Percentiles rank a stretch among this genome's conserved stretches.
Evolutionary conservation across 2,329 filamentous ascomycete genomes (phyloP).

Genomic region (Arthrobotrys pseudoclavata): DNA sequence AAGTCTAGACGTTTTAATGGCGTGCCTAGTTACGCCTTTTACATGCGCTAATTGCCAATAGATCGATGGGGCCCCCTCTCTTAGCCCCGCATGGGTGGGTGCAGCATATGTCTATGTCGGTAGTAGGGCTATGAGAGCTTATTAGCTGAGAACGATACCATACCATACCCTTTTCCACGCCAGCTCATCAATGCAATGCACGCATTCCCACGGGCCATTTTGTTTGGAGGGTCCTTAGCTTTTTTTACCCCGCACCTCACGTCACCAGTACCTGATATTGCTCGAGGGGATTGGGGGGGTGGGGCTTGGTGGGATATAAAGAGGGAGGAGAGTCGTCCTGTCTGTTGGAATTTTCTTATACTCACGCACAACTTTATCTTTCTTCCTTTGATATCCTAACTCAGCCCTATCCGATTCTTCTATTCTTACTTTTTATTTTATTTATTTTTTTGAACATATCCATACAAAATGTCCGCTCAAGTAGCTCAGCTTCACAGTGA

Average conservation of each 20-base stretch:
- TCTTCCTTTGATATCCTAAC: background rate
- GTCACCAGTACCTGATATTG: constrained; percentile 54
- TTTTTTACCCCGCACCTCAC: constrained; percentile 53
- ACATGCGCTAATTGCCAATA: constrained; percentile 35
- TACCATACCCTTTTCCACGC: constrained; percentile 28
- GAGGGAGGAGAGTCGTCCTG: background rate
- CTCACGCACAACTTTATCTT: background rate
- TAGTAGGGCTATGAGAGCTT: constrained; percentile 25
- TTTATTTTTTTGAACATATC: constrained; percentile 1
- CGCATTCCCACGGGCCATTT: constrained; percentile 22
- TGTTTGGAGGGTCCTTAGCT: background rate
- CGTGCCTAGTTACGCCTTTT: constrained; percentile 26
- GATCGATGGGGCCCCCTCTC: constrained; percentile 6
- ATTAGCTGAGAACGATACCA: constrained; percentile 26
- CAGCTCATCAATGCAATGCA: constrained; percentile 51
- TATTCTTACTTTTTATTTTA: background rate
- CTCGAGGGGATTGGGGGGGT: background rate
- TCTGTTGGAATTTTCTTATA: background rate
- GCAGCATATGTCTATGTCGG: constrained; percentile 17
- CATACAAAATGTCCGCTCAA: constrained; percentile 28
- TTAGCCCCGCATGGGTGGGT: constrained; percentile 15
- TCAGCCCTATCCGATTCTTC: background rate
- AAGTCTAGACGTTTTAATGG: constrained; percentile 5
- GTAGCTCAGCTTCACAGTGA: constrained; percentile 30
- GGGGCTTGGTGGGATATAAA: constrained; percentile 34